Evolutionary conservation across 2,329 filamentous ascomycete genomes (phyloP).

Genomic region (Monilinia laxa): DNA sequence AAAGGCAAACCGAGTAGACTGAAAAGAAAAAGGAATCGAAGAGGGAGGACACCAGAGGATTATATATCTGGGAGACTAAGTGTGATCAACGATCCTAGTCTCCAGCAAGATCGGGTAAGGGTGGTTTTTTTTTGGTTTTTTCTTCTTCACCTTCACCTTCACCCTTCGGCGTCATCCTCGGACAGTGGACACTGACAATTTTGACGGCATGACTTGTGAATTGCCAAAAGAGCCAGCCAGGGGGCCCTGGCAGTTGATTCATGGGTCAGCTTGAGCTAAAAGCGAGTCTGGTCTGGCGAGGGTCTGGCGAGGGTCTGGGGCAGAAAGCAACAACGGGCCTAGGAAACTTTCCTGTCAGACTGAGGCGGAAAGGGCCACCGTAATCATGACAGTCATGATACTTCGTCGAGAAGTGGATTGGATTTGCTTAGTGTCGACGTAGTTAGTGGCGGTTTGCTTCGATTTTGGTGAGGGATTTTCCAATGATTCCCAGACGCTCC

Average conservation of each 20-base stretch:
- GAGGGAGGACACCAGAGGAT: neutral
- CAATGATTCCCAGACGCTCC: slow-evolving; percentile 11
- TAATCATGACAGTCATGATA: neutral
- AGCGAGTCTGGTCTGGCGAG: slow-evolving; percentile 8
- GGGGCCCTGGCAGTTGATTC: slow-evolving; percentile 9
- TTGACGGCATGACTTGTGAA: slow-evolving; percentile 21
- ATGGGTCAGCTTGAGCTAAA: slow-evolving; percentile 17
- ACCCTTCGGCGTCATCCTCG: slow-evolving; percentile 24
- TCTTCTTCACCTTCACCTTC: slow-evolving; percentile 17
- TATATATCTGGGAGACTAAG: slow-evolving; percentile 21
- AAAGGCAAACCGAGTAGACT: slow-evolving; percentile 19
- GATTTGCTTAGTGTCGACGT: neutral
- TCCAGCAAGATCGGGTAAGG: slow-evolving; percentile 22
- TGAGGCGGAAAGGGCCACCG: neutral
- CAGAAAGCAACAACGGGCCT: slow-evolving; percentile 8
- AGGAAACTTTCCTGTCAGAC: neutral
- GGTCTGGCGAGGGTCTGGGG: slow-evolving; percentile 18
- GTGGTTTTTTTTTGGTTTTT: slow-evolving; percentile 12
- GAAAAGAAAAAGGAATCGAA: neutral
- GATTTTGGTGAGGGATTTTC: slow-evolving; percentile 24
- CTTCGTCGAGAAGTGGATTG: slow-evolving; percentile 16
- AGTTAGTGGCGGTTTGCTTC: neutral
- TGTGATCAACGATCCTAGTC: slow-evolving; percentile 19
- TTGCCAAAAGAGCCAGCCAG: neutral
- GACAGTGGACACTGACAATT: slow-evolving; percentile 19